These are phyloP conservation scores for Podila epigama DNA, from an alignment of 192 early-diverging fungal genomes.

Conservation along the genomic window DNA sequence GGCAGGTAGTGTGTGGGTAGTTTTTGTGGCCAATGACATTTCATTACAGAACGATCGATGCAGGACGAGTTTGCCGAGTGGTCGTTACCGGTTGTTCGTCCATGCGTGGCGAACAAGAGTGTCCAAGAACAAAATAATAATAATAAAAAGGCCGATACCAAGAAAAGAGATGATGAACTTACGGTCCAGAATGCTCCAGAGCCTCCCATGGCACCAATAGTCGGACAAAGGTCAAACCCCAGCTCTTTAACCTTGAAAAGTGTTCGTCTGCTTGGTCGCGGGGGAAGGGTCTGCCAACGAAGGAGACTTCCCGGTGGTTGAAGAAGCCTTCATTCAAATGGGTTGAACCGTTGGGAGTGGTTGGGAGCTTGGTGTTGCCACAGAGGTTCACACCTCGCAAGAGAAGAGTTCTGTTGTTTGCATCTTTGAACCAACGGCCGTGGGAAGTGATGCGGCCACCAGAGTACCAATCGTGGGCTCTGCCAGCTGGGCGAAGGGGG, in stretches of 20 bases:
- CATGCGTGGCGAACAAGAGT: not conserved
- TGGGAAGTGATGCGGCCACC: conserved; percentile 38
- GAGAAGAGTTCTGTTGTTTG: conserved; percentile 62
- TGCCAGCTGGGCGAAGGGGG: conserved; percentile 21
- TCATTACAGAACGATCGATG: too few species aligned
- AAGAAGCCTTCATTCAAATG: conserved; percentile 71
- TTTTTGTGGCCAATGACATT: too few species aligned
- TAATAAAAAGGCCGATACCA: too few species aligned
- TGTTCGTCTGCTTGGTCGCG: conserved; percentile 77
- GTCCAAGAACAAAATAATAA: too few species aligned
- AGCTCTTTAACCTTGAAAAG: conserved; percentile 73
- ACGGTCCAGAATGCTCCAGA: conserved; percentile 79
- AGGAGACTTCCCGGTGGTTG: conserved; percentile 77
- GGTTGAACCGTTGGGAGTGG: conserved; percentile 66
- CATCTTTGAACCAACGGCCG: conserved; percentile 60
- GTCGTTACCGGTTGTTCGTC: too few species aligned
- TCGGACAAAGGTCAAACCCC: conserved; percentile 85
- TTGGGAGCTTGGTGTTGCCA: conserved; percentile 80
- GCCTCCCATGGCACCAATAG: conserved; percentile 85
- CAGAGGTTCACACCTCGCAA: conserved; percentile 83
- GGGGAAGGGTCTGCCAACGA: conserved; percentile 80
- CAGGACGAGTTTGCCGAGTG: too few species aligned
- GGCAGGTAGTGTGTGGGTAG: not conserved
- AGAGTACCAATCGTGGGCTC: conserved; percentile 51
- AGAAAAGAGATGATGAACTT: conserved; percentile 16